These are phyloP conservation scores for Sugiyamaella pinicola DNA, from an alignment of 1,139 yeast species.

Conservation along the genomic window DNA sequence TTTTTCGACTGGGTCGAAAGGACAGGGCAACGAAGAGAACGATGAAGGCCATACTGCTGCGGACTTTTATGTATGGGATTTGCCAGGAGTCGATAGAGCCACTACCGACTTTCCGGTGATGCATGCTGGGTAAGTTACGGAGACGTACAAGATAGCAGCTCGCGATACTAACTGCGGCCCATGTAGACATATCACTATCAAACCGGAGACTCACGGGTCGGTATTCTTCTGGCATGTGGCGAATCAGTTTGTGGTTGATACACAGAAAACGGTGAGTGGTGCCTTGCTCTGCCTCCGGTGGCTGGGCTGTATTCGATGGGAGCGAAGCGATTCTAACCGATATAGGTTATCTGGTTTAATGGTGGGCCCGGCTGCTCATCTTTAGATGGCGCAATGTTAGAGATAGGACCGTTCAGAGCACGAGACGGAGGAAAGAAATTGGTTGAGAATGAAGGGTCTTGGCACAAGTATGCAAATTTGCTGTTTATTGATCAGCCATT, in stretches of 20 bases:
- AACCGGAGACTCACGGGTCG: slow-evolving; percentile 57
- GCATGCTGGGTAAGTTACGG: slow-evolving; percentile 45
- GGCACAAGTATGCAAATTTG: slow-evolving; percentile 80
- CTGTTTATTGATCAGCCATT: slow-evolving; percentile 93
- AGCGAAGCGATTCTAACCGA: slow-evolving; percentile 4
- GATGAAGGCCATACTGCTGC: slow-evolving; percentile 32
- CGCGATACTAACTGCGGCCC: slow-evolving; percentile 4
- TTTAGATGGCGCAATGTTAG: slow-evolving; percentile 96
- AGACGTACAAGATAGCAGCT: slow-evolving; percentile 1
- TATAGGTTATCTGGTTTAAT: slow-evolving; percentile 70
- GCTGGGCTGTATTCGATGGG: slow-evolving; percentile 17
- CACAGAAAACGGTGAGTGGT: slow-evolving; percentile 35
- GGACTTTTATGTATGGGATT: slow-evolving; percentile 41
- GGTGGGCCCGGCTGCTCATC: slow-evolving; percentile 93
- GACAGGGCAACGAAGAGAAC: background rate
- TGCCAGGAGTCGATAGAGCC: slow-evolving; percentile 42
- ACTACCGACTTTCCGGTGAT: slow-evolving; percentile 41
- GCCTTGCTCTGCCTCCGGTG: slow-evolving; percentile 9
- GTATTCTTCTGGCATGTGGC: slow-evolving; percentile 74
- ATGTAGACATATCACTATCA: slow-evolving; percentile 59
- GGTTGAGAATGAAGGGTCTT: slow-evolving; percentile 67
- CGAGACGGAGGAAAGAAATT: slow-evolving; percentile 49
- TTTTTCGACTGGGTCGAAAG: background rate
- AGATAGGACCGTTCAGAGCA: slow-evolving; percentile 84
- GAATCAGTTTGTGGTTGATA: slow-evolving; percentile 38